Evolutionary conservation across 2,329 filamentous ascomycete species (phyloP), one percentile per base, ranked within the genome.

Genomic region (Aspergillus viridinutans): DNA sequence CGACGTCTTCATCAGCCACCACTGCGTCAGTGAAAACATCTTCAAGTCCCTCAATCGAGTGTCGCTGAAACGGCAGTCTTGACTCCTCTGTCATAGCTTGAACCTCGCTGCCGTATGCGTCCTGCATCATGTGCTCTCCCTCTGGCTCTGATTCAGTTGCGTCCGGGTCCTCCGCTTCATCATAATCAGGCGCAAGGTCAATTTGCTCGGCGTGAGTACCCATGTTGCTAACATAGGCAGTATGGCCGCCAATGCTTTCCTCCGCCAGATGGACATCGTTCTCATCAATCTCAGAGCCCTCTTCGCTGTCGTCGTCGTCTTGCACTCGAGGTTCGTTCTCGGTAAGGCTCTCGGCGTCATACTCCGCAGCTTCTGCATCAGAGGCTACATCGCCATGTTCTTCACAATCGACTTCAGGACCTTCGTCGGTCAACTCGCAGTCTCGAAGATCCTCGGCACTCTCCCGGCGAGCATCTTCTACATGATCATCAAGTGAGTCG

Each of bases 1-100:
- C 3, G 10, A 4, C 9, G 6, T 26, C 23, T 23, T 58, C 21
- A 23, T 4, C 10, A 12, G 21, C 17, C 20, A 25, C 28, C 23
- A 26, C 4, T 2, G 50, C 42, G n/a, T 64, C 61, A 47, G 50
- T 59, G 35, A 64, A 66, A 28, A 63, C 59, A 53, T 66, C 61
- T 42, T 63, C 58, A 49, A 66, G 57, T 6, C 59, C 64, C 35
- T 59, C 40, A 4, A 56, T 26, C 8, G 60, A 23, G 38, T 53
- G 56, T 23, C 29, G 45, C 40, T 35, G 26, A n/a, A 51, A 40
- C 12, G 35, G 26, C 14, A 38, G 32, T 21, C n/a, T 38, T 21
- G 49, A 20, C 49, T 40, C 23, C 28, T 51, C 49, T 21, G 23
- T 12, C 17, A 35, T 10, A 7, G 29, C 35, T 25, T 40, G 17